Base-by-base conservation (phyloP, 129 eudicot genomes). In the Centrapalus pauciflorus region DNA sequence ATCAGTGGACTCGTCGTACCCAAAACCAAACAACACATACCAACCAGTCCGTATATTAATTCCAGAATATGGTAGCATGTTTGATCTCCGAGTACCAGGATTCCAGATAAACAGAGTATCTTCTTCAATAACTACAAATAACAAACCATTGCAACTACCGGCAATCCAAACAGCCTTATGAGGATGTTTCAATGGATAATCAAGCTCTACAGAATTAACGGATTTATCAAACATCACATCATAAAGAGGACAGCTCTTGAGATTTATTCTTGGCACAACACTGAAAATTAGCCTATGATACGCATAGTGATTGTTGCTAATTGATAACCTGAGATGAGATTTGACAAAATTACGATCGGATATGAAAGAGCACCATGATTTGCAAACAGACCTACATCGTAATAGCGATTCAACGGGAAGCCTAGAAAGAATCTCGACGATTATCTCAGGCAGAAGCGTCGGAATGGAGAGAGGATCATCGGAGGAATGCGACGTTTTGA, bases 341-440 rank as follows among this genome's bases (percentile, higher is more conserved):
- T 80, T 77, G 35, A 72, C 21, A 54, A 85, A 88, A 38, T 65
- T 64, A 21, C 72, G 70, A n/a, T 64, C 52, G 4, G 91, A 76
- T 7, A 88, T 88, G n/a, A 84, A 11, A 20, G 79, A 60, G 4
- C 24, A 35, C 95, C 90, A 87, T 45, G 29, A 46, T 57, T 84
- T 87, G 56, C 83, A 87, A 62, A 87, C 86, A 2, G 82, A 81
- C 80, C 70, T 84, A 55, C 70, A 81, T 24, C 76, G 84, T 51
- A 81, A 27, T 19, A 87, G 80, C 9, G 83, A 67, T 55, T 76
- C 73, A 26, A 84, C 82, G 21, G 95, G 90, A 16, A 87, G 82
- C 51, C 88, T 69, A 19, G 55, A 49, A 13, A 88, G 84, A 21
- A 84, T 82, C 54, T 83, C 89, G 19, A 46, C 12, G 29, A 78